These are phyloP conservation scores for Dalechampia spathulata DNA, from an alignment of 441 rosid genomes.

Conservation along the genomic window DNA sequence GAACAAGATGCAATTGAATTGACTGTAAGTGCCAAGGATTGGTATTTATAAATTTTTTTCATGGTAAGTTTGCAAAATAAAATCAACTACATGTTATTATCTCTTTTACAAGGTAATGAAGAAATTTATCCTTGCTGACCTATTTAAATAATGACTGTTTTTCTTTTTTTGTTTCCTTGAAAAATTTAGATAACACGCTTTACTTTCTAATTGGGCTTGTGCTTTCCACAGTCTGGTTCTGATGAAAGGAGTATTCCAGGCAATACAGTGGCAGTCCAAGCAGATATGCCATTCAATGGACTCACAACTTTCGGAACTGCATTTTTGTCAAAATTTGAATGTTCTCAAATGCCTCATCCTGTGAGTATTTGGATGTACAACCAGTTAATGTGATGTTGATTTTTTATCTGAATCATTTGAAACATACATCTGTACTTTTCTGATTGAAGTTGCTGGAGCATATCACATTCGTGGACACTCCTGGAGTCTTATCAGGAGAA, in stretches of 20 bases:
- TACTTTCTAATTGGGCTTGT: too few species aligned
- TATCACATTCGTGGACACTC: constrained; percentile 84
- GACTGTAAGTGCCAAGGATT: too few species aligned
- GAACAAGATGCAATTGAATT: too few species aligned
- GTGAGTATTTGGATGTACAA: constrained; percentile 33
- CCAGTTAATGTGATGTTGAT: constrained; percentile 1
- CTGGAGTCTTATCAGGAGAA: constrained; percentile 94
- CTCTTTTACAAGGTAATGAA: too few species aligned
- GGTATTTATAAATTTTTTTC: too few species aligned
- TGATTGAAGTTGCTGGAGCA: constrained; percentile 82
- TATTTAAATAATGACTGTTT: too few species aligned
- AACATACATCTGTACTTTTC: constrained; percentile 7
- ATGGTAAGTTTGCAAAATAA: too few species aligned
- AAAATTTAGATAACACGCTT: too few species aligned
- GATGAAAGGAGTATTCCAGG: constrained; percentile 99
- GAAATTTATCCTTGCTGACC: too few species aligned
- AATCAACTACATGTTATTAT: too few species aligned
- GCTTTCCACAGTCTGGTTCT: constrained; percentile 59
- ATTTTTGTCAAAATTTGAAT: constrained; percentile 92
- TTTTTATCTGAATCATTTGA: constrained; percentile 14
- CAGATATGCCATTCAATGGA: constrained; percentile 95
- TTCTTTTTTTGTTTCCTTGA: too few species aligned
- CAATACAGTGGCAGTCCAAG: constrained; percentile 91
- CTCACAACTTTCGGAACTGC: constrained; percentile 90
- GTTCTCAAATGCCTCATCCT: constrained; percentile 98